Conservation (phyloP, 345 rosid genomes). For the Salix arbutifolia region DNA sequence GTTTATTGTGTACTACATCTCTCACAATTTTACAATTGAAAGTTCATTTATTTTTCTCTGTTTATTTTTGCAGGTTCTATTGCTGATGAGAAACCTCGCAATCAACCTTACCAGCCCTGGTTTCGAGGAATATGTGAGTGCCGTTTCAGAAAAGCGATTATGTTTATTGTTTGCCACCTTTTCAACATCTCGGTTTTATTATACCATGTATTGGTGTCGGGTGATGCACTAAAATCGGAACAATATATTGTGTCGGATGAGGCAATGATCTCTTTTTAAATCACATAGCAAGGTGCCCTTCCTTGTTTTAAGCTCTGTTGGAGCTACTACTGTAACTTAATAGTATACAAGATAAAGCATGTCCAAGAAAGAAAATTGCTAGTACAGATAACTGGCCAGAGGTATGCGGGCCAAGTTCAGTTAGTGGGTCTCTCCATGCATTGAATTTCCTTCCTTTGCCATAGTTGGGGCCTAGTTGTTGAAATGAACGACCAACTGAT, state of each 20-base stretch:
- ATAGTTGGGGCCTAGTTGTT: background rate
- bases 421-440: background rate
- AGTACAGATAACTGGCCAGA: background rate
- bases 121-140: slow-evolving; percentile 89
- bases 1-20: background rate
- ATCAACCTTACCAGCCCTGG: slow-evolving; percentile 80
- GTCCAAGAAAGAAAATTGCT: background rate
- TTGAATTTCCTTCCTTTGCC: background rate
- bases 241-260: background rate
- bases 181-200: background rate
- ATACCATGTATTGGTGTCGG: background rate
- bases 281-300: background rate
- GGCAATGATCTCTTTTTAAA: background rate
- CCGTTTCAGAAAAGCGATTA: slow-evolving; percentile 11
- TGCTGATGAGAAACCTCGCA: slow-evolving; percentile 91
- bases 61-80: slow-evolving; percentile 50
- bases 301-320: background rate
- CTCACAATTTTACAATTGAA: background rate
- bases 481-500: background rate
- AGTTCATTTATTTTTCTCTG: slow-evolving; percentile 13
- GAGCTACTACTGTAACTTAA: background rate
- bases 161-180: background rate
- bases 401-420: background rate
- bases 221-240: background rate
- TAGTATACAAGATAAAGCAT: background rate